These are phyloP conservation scores for Triangularia verruculosa DNA, from an alignment of 2,329 filamentous ascomycete genomes.

Conservation along the genomic window DNA sequence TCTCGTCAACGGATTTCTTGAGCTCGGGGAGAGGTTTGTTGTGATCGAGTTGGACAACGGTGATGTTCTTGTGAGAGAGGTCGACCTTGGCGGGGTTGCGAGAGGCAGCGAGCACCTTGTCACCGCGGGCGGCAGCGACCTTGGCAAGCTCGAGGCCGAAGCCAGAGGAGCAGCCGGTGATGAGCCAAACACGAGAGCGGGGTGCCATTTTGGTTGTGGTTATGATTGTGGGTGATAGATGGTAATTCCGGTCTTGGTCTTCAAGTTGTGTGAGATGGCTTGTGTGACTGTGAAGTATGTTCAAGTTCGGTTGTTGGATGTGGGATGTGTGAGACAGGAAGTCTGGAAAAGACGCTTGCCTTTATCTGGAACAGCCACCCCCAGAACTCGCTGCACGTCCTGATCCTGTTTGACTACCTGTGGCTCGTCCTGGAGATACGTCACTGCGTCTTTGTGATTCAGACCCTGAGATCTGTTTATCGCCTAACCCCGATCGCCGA, in stretches of 20 bases:
- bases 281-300: background rate
- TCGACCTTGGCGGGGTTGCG: slow-evolving; percentile 12
- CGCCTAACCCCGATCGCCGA: background rate
- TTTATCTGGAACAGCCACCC: background rate
- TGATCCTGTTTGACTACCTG: background rate
- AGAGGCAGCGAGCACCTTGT: slow-evolving; percentile 21
- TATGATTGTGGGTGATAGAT: background rate
- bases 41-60: slow-evolving; percentile 13
- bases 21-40: slow-evolving; percentile 10
- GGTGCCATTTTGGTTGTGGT: slow-evolving; percentile 7
- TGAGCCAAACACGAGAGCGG: slow-evolving; percentile 17
- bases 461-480: background rate
- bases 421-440: background rate
- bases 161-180: slow-evolving; percentile 24
- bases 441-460: background rate
- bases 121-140: slow-evolving; percentile 13
- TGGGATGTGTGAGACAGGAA: too few species aligned
- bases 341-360: background rate
- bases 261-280: background rate
- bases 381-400: too few species aligned
- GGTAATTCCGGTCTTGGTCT: background rate
- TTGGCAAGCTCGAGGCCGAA: slow-evolving; percentile 17
- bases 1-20: slow-evolving; percentile 9
- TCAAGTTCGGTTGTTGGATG: too few species aligned
- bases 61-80: slow-evolving; percentile 11